Percentiles rank a stretch among this genome's conserved stretches.
phyloP scores from a whole-genome alignment of 495 filamentous ascomycete genomes.

The Podospora conica region DNA sequence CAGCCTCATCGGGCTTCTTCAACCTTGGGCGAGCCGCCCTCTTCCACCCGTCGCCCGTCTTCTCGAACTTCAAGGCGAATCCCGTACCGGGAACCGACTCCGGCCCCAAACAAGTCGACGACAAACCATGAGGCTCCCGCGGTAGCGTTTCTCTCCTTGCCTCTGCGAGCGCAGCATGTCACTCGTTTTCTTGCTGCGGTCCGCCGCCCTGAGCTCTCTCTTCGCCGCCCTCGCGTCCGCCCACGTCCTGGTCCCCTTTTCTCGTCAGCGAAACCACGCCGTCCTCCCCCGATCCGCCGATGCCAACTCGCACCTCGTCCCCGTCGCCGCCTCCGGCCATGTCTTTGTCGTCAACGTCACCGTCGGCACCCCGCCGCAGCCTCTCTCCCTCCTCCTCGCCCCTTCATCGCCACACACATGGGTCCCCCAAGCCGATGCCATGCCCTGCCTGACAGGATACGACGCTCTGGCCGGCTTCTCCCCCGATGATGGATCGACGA shows the following conservation, averaged over 20 bases:
- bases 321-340: constrained; percentile 12
- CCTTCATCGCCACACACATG: constrained; percentile 17
- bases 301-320: not conserved
- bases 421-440: constrained; percentile 11
- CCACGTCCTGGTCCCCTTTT: constrained; percentile 13
- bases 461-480: constrained; percentile 1
- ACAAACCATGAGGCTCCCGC: constrained; percentile 4
- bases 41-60: not conserved
- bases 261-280: constrained; percentile 3
- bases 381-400: constrained; percentile 11
- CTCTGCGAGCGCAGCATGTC: constrained; percentile 15
- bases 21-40: not conserved
- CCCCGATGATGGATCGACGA: not conserved
- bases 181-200: constrained; percentile 17
- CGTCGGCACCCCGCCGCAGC: constrained; percentile 13
- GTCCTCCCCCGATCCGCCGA: not conserved
- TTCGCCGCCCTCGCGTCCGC: constrained; percentile 6
- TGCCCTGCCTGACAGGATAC: constrained; percentile 7
- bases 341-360: constrained; percentile 15
- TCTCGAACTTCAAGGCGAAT: not conserved
- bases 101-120: not conserved
- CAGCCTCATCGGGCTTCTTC: too few relatives aligned
- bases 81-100: too few relatives aligned
- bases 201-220: constrained; percentile 9
- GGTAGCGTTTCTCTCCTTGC: constrained; percentile 4